Evolutionary conservation across 2,329 filamentous ascomycete genomes (phyloP), one percentile per base, ranked within the genome.

Genomic region (Penicillium sp.): DNA sequence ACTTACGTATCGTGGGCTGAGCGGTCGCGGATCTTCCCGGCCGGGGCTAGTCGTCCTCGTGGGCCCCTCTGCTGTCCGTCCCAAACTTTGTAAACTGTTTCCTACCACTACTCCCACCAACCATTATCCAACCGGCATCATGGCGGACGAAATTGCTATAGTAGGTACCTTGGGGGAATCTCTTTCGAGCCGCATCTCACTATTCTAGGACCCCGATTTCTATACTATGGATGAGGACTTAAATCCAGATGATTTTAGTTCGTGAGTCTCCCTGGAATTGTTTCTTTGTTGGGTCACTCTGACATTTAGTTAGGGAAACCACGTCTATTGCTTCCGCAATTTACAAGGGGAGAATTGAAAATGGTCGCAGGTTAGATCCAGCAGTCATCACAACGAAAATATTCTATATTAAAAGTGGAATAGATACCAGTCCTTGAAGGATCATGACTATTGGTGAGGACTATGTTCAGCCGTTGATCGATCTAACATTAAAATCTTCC

Each of bases 371-470:
- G 56, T 59, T 16, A 9, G 28, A 6, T 7, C 9, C 11, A 2
- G 7, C 29, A 28, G 18, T 33, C 16, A 6, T 3, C 3, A 3
- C 3, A 24, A 8, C 21, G 29, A 8, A 24, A 23, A 21, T 7
- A 26, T 13, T 10, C 16, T 24, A 8, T 31, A 21, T 21, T 47
- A 8, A 55, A 19, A 18, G 5, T 10, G 19, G 26, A 28, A 19
- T 37, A 59, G 57, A 51, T 59, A 59, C 26, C 57, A 59, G 24
- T 45, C 57, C 9, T 24, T 59, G 45, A 59, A 59, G 24, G 47
- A 54, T 8, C 43, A 57, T 40, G 54, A 56, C 24, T 59, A 59
- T 29, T 59, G 57, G 57, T 59, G 6, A 5, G 43, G 34, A 14
- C 13, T 19, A 18, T 19, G 3, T 39, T 10, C 5, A 11, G 13